Conservation (phyloP, 495 filamentous ascomycete genomes). For the Daldinia loculata region DNA sequence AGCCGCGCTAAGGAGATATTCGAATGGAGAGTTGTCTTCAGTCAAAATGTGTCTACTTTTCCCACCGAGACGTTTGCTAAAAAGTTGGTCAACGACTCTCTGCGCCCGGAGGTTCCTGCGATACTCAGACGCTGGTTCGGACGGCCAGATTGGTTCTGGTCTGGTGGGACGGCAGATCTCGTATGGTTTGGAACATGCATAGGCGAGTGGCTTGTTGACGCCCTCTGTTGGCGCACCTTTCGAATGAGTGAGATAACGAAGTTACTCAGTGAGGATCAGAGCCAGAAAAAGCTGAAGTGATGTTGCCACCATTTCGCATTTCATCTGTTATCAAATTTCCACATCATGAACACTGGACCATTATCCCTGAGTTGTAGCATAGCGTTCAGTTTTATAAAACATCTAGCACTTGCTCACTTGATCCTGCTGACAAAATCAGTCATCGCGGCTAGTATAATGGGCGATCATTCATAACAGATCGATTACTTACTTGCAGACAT, state of each 20-base stretch:
- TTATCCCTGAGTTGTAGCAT: background rate
- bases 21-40: conserved; percentile 55
- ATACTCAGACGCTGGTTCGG: conserved; percentile 53
- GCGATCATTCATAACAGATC: background rate
- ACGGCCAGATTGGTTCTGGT: conserved; percentile 60
- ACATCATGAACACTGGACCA: background rate
- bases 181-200: conserved; percentile 48
- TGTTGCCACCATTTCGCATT: background rate
- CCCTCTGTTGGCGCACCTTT: conserved; percentile 49
- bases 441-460: background rate
- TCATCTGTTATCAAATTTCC: background rate
- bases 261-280: conserved; percentile 37
- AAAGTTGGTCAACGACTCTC: conserved; percentile 49
- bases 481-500: background rate
- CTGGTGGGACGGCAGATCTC: conserved; percentile 48
- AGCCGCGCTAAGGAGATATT: conserved; percentile 51
- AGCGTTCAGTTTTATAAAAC: background rate
- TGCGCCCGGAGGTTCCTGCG: conserved; percentile 47
- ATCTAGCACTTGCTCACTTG: background rate
- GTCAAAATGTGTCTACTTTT: conserved; percentile 54
- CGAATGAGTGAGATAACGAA: conserved; percentile 51
- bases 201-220: conserved; percentile 56
- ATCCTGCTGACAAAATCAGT: background rate
- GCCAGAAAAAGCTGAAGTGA: conserved; percentile 45
- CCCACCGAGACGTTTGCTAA: conserved; percentile 51